Evolutionary conservation across 1,284 basidiomycete genomes (phyloP).

Genomic region (Ceratobasidium papillatum): DNA sequence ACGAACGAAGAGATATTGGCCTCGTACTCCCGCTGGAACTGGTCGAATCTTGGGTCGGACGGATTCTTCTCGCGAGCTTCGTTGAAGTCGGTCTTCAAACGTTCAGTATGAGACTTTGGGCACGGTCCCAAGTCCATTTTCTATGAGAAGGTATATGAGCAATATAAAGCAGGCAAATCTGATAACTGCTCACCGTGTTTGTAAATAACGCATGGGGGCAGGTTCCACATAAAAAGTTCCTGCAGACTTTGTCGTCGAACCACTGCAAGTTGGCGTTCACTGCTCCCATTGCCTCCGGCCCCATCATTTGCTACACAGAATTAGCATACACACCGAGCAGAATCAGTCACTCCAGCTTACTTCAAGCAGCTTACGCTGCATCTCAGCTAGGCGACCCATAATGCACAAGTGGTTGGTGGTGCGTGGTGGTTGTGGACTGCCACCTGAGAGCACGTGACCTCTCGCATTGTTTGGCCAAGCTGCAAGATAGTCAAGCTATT

Average conservation of each 20-base stretch:
- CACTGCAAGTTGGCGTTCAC: slow-evolving; percentile 92
- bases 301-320: slow-evolving; percentile 91
- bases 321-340: slow-evolving; percentile 32
- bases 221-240: slow-evolving; percentile 97
- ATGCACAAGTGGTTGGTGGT: not conserved
- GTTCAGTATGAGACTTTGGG: slow-evolving; percentile 95
- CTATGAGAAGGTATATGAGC: slow-evolving; percentile 56
- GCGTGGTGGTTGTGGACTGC: not conserved
- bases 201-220: slow-evolving; percentile 98
- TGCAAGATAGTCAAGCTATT: not conserved
- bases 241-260: slow-evolving; percentile 98
- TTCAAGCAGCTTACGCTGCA: slow-evolving; percentile 93
- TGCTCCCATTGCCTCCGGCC: slow-evolving; percentile 97
- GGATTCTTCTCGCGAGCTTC: slow-evolving; percentile 79
- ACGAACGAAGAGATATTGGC: slow-evolving; percentile 95
- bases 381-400: slow-evolving; percentile 87
- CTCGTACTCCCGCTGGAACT: slow-evolving; percentile 94
- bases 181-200: slow-evolving; percentile 81
- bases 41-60: slow-evolving; percentile 78
- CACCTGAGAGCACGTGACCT: slow-evolving; percentile 1
- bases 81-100: slow-evolving; percentile 91
- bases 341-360: slow-evolving; percentile 55
- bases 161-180: slow-evolving; percentile 20
- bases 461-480: not conserved
- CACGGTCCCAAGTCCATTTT: slow-evolving; percentile 99